Conservation (phyloP, 148 eudicot genomes). For the Cornus florida region DNA sequence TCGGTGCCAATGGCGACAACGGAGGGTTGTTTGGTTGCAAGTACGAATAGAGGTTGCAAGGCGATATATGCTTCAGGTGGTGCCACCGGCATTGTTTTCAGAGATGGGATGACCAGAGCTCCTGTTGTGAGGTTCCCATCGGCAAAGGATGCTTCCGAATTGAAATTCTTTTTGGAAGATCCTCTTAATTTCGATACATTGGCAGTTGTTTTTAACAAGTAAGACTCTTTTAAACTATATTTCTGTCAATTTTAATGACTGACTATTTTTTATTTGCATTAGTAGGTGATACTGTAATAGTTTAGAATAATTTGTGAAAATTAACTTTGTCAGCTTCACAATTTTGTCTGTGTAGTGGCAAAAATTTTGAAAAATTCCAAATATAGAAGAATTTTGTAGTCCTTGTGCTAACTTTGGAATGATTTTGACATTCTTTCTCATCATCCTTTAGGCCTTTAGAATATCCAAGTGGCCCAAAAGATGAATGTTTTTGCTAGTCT, state of each 20-base stretch:
- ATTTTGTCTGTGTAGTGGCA: not conserved
- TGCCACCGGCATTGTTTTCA: slow-evolving; percentile 24
- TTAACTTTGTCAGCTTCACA: not conserved
- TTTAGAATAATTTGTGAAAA: not conserved
- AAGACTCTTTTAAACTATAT: not conserved
- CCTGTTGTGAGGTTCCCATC: slow-evolving; percentile 39
- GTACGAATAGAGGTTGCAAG: slow-evolving; percentile 44
- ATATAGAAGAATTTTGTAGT: not conserved
- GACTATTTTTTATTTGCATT: not conserved
- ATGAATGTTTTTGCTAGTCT: no score
- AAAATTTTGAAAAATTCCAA: not conserved
- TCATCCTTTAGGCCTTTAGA: no score
- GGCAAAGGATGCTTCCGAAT: slow-evolving; percentile 32
- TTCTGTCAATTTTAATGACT: not conserved
- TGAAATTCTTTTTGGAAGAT: slow-evolving; percentile 37
- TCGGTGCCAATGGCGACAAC: slow-evolving; percentile 48
- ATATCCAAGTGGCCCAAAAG: no score
- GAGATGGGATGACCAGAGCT: slow-evolving; percentile 43
- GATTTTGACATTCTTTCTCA: no score
- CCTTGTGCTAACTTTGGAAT: not conserved
- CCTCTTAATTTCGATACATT: slow-evolving; percentile 34
- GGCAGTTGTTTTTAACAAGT: slow-evolving; percentile 32
- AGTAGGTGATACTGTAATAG: not conserved
- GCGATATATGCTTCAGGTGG: slow-evolving; percentile 36
- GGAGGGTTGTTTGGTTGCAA: slow-evolving; percentile 43